Evolutionary conservation across 306 rosid genomes (phyloP).

Genomic region (Cucurbita maxima): DNA sequence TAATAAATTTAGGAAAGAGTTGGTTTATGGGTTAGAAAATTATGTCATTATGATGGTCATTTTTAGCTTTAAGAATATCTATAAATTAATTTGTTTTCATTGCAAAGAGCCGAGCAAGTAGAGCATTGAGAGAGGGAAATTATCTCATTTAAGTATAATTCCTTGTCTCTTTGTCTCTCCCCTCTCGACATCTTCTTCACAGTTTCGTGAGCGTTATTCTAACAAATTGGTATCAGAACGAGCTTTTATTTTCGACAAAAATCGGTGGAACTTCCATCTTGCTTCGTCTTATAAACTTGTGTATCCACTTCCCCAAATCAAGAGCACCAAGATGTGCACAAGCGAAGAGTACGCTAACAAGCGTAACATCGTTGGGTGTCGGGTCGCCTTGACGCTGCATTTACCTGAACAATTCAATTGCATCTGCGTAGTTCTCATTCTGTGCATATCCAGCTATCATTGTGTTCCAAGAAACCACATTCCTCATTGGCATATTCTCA

Average conservation of each 20-base stretch:
- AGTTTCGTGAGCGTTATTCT: no score
- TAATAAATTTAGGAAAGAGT: no score
- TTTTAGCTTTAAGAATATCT: no score
- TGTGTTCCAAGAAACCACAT: conserved; percentile 24
- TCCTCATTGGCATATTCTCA: conserved; percentile 18
- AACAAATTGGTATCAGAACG: no score
- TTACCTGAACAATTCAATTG: conserved; percentile 15
- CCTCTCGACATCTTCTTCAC: no score
- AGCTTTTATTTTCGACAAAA: neutral
- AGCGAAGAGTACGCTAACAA: conserved; percentile 21
- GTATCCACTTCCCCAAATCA: conserved; percentile 27
- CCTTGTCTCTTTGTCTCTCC: no score
- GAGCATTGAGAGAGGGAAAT: no score
- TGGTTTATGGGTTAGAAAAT: no score
- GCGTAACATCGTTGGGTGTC: conserved; percentile 16
- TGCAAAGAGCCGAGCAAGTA: no score
- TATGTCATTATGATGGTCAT: no score
- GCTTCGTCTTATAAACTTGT: conserved; percentile 13
- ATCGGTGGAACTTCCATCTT: conserved; percentile 9
- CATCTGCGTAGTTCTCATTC: conserved; percentile 22
- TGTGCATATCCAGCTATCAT: conserved; percentile 24
- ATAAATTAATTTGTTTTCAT: no score
- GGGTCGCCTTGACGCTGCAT: conserved; percentile 15
- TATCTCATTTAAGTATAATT: no score
- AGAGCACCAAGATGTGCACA: conserved; percentile 30